These are phyloP conservation scores for Colletotrichum sp. DNA, from an alignment of 2,329 filamentous ascomycete genomes.

Conservation along the genomic window DNA sequence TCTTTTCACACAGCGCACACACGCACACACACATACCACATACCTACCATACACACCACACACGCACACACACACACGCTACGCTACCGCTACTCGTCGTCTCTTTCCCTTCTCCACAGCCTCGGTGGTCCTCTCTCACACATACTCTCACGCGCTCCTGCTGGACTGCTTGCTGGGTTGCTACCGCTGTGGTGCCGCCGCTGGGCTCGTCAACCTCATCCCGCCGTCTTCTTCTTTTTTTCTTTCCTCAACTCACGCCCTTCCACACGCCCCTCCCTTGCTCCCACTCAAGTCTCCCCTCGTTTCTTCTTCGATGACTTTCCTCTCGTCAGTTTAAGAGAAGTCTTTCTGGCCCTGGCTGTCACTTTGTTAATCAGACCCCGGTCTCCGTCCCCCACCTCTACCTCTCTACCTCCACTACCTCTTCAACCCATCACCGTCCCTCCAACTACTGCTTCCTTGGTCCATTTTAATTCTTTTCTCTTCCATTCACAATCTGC, in stretches of 20 bases:
- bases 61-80: not conserved
- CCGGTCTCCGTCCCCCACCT: conserved; percentile 23
- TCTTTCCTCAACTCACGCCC: conserved; percentile 10
- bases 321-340: conserved; percentile 18
- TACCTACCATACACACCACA: not conserved
- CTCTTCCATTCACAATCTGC: conserved; percentile 27
- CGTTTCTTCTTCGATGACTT: conserved; percentile 21
- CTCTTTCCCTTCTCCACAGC: conserved; percentile 17
- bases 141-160: not conserved
- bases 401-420: conserved; percentile 13
- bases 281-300: conserved; percentile 6
- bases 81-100: conserved; percentile 6
- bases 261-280: conserved; percentile 13
- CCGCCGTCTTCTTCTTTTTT: not conserved
- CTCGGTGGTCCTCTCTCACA: not conserved
- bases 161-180: not conserved
- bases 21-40: not conserved
- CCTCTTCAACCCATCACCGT: conserved; percentile 24
- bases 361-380: conserved; percentile 26
- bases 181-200: not conserved
- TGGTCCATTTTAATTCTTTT: conserved; percentile 25
- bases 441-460: conserved; percentile 21
- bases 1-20: not conserved
- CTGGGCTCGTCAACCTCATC: not conserved
- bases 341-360: conserved; percentile 14